A percentile compares a stretch with the other conserved stretches of the same genome.
These are phyloP conservation scores for Nidularia pulvinata DNA, from an alignment of 768 basidiomycete species.

Conservation along the genomic window DNA sequence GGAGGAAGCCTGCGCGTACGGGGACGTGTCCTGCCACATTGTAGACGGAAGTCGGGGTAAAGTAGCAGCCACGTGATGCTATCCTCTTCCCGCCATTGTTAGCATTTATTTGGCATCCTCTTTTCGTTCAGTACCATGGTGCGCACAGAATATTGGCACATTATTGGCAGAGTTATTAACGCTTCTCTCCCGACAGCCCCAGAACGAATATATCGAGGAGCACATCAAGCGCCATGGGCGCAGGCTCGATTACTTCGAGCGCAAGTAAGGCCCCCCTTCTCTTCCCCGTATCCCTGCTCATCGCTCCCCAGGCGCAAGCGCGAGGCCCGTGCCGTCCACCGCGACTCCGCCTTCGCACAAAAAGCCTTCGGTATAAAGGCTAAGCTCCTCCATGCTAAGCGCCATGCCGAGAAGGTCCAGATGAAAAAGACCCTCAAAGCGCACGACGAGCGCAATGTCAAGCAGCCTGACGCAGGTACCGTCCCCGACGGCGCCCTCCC, in stretches of 20 bases:
- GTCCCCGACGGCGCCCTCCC: slow-evolving; percentile 92
- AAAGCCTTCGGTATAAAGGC: slow-evolving; percentile 97
- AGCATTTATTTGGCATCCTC: slow-evolving; percentile 22
- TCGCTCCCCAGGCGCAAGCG: slow-evolving; percentile 67
- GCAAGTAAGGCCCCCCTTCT: slow-evolving; percentile 58
- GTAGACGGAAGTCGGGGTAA: background rate
- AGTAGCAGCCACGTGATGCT: background rate
- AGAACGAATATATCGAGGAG: slow-evolving; percentile 99
- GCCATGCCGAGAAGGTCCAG: slow-evolving; percentile 97
- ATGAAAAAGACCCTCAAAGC: slow-evolving; percentile 99
- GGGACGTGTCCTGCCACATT: slow-evolving; percentile 79
- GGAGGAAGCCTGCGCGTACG: slow-evolving; percentile 50
- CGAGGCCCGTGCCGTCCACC: slow-evolving; percentile 77
- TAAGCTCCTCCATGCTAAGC: slow-evolving; percentile 95
- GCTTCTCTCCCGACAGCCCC: slow-evolving; percentile 46
- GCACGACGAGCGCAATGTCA: slow-evolving; percentile 98
- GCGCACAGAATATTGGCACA: background rate
- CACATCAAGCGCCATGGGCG: slow-evolving; percentile 97
- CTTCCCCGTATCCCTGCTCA: background rate
- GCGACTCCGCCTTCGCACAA: slow-evolving; percentile 83
- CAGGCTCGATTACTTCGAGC: slow-evolving; percentile 94
- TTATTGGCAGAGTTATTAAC: slow-evolving; percentile 3
- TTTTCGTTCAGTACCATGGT: slow-evolving; percentile 39
- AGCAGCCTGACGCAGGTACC: slow-evolving; percentile 83
- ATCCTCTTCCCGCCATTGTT: slow-evolving; percentile 22